Evolutionary conservation across 805 yeast genomes (phyloP).

Genomic region (Nakazawaea wickerhamii): DNA sequence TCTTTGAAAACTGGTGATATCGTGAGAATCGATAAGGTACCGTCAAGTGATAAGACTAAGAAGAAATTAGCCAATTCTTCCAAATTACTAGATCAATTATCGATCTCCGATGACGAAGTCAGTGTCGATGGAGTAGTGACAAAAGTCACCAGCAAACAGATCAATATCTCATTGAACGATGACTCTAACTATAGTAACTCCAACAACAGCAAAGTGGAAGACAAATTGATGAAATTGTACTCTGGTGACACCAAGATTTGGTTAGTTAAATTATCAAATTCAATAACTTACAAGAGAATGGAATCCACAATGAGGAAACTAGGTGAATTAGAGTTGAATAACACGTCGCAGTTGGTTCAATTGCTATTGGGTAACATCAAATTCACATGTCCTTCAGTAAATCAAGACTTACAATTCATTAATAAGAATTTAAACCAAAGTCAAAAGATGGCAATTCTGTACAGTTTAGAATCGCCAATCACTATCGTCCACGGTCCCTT

Average conservation of each 20-base stretch:
- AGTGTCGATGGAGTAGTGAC: conserved; percentile 62
- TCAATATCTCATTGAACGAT: conserved; percentile 60
- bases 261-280: conserved; percentile 63
- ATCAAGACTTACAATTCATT: conserved; percentile 26
- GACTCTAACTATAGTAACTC: conserved; percentile 20
- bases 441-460: conserved; percentile 67
- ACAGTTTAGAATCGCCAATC: conserved; percentile 53
- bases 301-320: conserved; percentile 67
- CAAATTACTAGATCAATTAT: conserved; percentile 22
- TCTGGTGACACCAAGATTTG: conserved; percentile 48
- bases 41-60: conserved; percentile 20
- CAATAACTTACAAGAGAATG: conserved; percentile 75
- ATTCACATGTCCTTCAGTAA: conserved; percentile 26
- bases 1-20: conserved; percentile 68
- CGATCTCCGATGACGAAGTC: conserved; percentile 20
- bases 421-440: conserved; percentile 54
- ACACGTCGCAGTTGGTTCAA: conserved; percentile 35
- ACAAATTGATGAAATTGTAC: conserved; percentile 40
- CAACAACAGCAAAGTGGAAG: conserved; percentile 35
- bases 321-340: conserved; percentile 35
- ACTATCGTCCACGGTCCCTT: conserved; percentile 75
- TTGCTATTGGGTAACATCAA: conserved; percentile 40
- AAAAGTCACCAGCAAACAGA: conserved; percentile 38
- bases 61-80: conserved; percentile 26
- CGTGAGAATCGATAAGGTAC: conserved; percentile 52